Conservation (phyloP, 345 rosid genomes). For the Dovyalis caffra region DNA sequence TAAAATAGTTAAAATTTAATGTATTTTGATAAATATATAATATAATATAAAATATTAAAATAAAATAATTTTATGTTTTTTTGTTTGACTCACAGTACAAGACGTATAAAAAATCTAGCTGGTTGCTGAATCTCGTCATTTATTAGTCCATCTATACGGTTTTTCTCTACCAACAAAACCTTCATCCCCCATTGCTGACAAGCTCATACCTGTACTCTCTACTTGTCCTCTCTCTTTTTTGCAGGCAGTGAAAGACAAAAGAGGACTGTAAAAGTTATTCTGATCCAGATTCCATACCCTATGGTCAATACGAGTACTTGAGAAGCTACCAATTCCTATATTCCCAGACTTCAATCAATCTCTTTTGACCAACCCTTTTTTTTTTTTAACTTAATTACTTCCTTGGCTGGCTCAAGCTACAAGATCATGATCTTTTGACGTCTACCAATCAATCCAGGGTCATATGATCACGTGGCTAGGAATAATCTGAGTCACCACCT, state of each 20-base stretch:
- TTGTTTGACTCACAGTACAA: no score
- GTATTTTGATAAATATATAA: no score
- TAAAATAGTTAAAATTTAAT: no score
- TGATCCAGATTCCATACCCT: neutral
- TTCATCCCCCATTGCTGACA: neutral
- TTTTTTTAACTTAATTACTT: no score
- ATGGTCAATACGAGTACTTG: neutral
- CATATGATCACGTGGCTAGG: neutral
- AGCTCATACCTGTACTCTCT: neutral
- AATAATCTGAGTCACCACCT: neutral
- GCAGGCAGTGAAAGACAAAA: neutral
- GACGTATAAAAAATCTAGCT: no score
- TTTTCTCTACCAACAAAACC: neutral
- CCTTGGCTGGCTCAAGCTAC: no score
- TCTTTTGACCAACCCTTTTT: neutral
- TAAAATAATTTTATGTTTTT: no score
- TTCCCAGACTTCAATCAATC: neutral
- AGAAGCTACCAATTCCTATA: slow-evolving; percentile 4
- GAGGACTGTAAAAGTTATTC: no score
- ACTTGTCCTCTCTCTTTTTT: neutral
- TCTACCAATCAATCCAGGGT: neutral
- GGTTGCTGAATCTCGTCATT: no score
- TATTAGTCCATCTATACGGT: no score
- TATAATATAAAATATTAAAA: no score
- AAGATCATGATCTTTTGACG: no score